A percentile compares a stretch with the other conserved stretches of the same genome.
Conservation (phyloP, 2,329 filamentous ascomycete species). For the Ceratocystiopsis sp. region DNA sequence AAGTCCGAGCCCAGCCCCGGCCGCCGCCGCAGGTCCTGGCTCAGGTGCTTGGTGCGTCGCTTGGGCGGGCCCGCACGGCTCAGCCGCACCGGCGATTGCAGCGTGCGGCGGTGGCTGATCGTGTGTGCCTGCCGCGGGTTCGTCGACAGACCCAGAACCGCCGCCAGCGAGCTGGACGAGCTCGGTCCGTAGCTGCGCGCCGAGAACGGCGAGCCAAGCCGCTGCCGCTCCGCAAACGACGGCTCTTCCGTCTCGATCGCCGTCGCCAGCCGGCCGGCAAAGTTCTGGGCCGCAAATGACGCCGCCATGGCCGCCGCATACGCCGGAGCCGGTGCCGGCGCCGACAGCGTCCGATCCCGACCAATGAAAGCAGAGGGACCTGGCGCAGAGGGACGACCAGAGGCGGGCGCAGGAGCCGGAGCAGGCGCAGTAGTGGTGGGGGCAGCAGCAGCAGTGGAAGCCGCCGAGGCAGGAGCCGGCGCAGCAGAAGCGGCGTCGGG, state of each 20-base stretch:
- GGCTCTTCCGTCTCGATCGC: constrained; percentile 11
- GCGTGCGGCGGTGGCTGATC: constrained; percentile 28
- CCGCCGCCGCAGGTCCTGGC: constrained; percentile 33
- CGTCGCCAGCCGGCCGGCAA: constrained; percentile 2
- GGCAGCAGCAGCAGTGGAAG: not conserved
- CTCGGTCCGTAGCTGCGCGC: constrained; percentile 45
- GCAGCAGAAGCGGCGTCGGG: not conserved
- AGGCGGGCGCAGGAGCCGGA: constrained; percentile 1
- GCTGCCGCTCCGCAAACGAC: constrained; percentile 17
- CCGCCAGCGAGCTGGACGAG: constrained; percentile 32
- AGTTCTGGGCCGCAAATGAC: not conserved
- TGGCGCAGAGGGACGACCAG: not conserved
- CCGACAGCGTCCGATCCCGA: too few relatives aligned
- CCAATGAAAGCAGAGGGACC: too few relatives aligned
- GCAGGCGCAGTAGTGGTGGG: not conserved
- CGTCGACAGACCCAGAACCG: constrained; percentile 20
- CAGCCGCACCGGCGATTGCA: constrained; percentile 37
- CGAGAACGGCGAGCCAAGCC: constrained; percentile 37
- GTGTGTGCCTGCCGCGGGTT: constrained; percentile 28
- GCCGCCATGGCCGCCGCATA: not conserved
- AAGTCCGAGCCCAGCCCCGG: constrained; percentile 38
- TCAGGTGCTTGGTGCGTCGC: constrained; percentile 30
- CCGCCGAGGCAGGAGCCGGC: too few relatives aligned
- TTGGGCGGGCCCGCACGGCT: constrained; percentile 39
- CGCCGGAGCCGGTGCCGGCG: too few relatives aligned